Evolutionary conservation across 2,329 filamentous ascomycete species (phyloP).

Genomic region (Hypoxylon sp.): DNA sequence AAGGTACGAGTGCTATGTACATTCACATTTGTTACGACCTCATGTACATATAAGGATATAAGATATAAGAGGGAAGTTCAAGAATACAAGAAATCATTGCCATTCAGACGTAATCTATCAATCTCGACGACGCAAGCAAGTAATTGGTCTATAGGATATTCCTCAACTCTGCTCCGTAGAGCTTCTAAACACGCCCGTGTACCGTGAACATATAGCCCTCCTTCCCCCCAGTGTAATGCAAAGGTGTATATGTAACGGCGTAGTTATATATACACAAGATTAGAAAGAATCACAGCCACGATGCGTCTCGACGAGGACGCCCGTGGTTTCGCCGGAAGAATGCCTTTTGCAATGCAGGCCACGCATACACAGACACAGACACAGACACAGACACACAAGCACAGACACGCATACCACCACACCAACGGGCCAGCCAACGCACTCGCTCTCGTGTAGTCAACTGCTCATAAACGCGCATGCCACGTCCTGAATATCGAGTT

Average conservation of each 20-base stretch:
- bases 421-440: not conserved
- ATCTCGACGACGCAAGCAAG: not conserved
- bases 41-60: too few species aligned
- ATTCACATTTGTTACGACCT: too few species aligned
- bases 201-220: not conserved
- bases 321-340: slow-evolving; percentile 18
- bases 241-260: slow-evolving; percentile 12
- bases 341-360: slow-evolving; percentile 40
- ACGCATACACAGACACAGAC: not conserved
- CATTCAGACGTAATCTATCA: not conserved
- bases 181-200: not conserved
- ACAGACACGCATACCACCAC: not conserved
- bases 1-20: too few species aligned
- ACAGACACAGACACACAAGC: too few species aligned
- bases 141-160: slow-evolving; percentile 1
- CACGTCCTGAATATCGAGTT: slow-evolving; percentile 7
- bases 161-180: slow-evolving; percentile 2
- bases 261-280: slow-evolving; percentile 32
- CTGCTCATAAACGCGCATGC: slow-evolving; percentile 7
- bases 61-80: too few species aligned
- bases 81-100: not conserved
- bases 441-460: not conserved
- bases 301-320: not conserved
- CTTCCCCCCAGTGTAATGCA: not conserved
- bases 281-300: not conserved